Evolutionary conservation across 495 filamentous ascomycete species (phyloP).

Genomic region (Hypoxylon fragiforme): DNA sequence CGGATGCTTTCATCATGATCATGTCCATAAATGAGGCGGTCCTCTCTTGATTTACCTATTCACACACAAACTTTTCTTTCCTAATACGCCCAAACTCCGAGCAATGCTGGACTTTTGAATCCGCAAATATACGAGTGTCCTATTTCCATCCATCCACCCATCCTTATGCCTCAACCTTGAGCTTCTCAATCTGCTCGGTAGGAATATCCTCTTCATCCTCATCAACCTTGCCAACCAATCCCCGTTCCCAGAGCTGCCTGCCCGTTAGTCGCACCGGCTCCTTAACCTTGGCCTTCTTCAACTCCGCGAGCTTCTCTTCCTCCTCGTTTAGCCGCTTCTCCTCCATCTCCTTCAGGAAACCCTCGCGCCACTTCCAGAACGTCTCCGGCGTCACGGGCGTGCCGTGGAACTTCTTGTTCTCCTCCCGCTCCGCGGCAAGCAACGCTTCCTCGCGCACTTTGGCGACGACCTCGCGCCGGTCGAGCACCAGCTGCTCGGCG

Average conservation of each 20-base stretch:
- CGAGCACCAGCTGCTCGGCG: constrained; percentile 75
- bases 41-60: constrained; percentile 1
- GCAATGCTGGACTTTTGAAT: constrained; percentile 30
- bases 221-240: constrained; percentile 71
- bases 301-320: constrained; percentile 73
- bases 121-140: too few relatives aligned
- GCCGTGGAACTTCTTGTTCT: constrained; percentile 96
- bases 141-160: too few relatives aligned
- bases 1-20: constrained; percentile 14
- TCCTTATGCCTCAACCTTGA: constrained; percentile 59
- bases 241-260: constrained; percentile 81
- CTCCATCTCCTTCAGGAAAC: constrained; percentile 78
- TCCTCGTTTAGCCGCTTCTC: constrained; percentile 63
- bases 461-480: constrained; percentile 64
- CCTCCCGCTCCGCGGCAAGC: constrained; percentile 78
- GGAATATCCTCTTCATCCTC: constrained; percentile 68
- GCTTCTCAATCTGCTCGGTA: constrained; percentile 63
- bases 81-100: constrained; percentile 34
- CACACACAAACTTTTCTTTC: constrained; percentile 7
- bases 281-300: constrained; percentile 71
- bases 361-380: constrained; percentile 79
- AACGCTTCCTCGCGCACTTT: constrained; percentile 66
- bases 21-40: constrained; percentile 5
- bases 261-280: constrained; percentile 71
- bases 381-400: constrained; percentile 80